Conservation (phyloP, 225 moss, liverwort and hornwort genomes). For the Physcomitrellopsis africana region DNA sequence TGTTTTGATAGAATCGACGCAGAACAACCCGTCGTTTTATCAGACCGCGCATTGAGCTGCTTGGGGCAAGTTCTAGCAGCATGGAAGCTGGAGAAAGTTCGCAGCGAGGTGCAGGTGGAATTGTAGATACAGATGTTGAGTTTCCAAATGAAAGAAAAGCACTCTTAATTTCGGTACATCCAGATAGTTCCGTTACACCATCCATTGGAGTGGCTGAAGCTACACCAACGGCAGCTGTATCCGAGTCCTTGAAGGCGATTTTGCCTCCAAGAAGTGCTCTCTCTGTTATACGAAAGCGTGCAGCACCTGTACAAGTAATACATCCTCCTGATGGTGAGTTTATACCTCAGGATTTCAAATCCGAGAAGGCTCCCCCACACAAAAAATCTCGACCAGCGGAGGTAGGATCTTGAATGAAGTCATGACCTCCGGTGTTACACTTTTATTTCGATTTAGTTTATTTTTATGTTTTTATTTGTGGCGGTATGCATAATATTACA, state of each 20-base stretch:
- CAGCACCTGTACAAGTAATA: slow-evolving; percentile 54
- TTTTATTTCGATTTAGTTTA: too few relatives aligned
- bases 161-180: slow-evolving; percentile 38
- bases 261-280: slow-evolving; percentile 43
- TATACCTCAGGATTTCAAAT: slow-evolving; percentile 43
- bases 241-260: slow-evolving; percentile 44
- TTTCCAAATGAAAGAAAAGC: slow-evolving; percentile 52
- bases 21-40: slow-evolving; percentile 81
- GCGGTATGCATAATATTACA: background rate
- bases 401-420: slow-evolving; percentile 18
- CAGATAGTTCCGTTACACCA: slow-evolving; percentile 43
- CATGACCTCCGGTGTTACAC: background rate
- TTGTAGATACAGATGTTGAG: slow-evolving; percentile 66
- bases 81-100: slow-evolving; percentile 66
- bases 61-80: slow-evolving; percentile 51
- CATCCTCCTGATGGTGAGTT: slow-evolving; percentile 47
- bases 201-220: slow-evolving; percentile 31
- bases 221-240: slow-evolving; percentile 33
- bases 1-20: slow-evolving; percentile 65
- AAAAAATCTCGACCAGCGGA: slow-evolving; percentile 79
- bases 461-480: too few relatives aligned
- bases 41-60: slow-evolving; percentile 89
- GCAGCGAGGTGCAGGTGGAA: slow-evolving; percentile 58
- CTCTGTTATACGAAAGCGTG: slow-evolving; percentile 61
- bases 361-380: slow-evolving; percentile 73